Percentiles rank a stretch among this genome's conserved stretches.
phyloP scores from a whole-genome alignment of 225 moss, liverwort and hornwort genomes.

The Thuidium tamariscinum region DNA sequence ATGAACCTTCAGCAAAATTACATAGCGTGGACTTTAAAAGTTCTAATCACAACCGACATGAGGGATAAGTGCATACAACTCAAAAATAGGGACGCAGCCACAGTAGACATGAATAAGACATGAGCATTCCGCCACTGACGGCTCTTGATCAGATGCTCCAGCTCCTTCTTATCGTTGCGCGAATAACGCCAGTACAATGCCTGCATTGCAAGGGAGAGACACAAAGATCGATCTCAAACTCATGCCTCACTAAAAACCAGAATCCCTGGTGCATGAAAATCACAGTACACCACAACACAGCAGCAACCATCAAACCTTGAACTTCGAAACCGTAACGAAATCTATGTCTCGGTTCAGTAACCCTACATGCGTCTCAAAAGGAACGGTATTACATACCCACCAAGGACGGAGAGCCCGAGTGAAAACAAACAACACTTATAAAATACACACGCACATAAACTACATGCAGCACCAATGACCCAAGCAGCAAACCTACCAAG shows the following conservation, averaged over 20 bases:
- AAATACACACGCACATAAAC: not conserved
- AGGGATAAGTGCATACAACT: conserved; percentile 27
- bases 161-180: conserved; percentile 57
- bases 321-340: not conserved
- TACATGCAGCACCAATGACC: not conserved
- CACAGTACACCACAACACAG: not conserved
- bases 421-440: not conserved
- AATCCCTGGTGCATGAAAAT: not conserved
- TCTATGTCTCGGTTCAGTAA: not conserved
- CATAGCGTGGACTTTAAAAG: not conserved
- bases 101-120: conserved; percentile 59
- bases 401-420: not conserved
- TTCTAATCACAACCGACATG: not conserved
- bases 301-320: not conserved
- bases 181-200: conserved; percentile 68
- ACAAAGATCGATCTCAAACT: not conserved
- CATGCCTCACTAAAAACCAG: not conserved
- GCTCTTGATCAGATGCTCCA: conserved; percentile 86
- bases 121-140: conserved; percentile 68
- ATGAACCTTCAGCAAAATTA: not conserved
- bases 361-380: not conserved
- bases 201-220: conserved; percentile 18
- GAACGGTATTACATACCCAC: not conserved
- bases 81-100: conserved; percentile 50
- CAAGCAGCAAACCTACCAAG: conserved; percentile 38